These are phyloP conservation scores for Kwoniella dendrophila DNA, from an alignment of 768 basidiomycete species.

Conservation along the genomic window DNA sequence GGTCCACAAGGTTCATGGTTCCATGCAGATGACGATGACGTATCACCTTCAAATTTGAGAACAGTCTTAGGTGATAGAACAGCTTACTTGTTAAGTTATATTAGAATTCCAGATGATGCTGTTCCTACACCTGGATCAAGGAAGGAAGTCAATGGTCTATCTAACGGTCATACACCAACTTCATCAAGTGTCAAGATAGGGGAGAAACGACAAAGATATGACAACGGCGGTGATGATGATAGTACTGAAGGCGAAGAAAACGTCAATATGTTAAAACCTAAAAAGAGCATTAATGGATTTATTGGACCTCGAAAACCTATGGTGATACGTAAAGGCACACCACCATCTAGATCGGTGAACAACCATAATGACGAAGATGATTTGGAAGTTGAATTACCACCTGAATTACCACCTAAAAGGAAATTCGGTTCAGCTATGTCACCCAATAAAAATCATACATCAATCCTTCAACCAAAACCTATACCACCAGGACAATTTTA, in stretches of 20 bases:
- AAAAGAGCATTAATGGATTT: background rate
- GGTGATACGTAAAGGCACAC: conserved; percentile 9
- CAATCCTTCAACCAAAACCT: conserved; percentile 11
- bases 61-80: conserved; percentile 69
- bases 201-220: conserved; percentile 1
- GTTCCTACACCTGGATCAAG: conserved; percentile 1
- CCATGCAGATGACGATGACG: conserved; percentile 91
- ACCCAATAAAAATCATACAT: background rate
- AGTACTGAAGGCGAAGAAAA: conserved; percentile 4
- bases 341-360: background rate
- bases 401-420: conserved; percentile 5
- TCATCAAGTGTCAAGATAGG: background rate
- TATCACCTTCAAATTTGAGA: conserved; percentile 57
- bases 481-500: conserved; percentile 20
- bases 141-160: background rate
- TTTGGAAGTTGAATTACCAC: conserved; percentile 3
- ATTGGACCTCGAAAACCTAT: conserved; percentile 6
- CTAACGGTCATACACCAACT: conserved; percentile 3
- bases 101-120: conserved; percentile 57
- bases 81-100: conserved; percentile 93
- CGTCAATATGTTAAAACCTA: conserved; percentile 1
- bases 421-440: conserved; percentile 12
- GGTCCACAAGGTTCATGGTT: conserved; percentile 72
- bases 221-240: conserved; percentile 2
- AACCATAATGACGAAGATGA: conserved; percentile 4